phyloP scores from a whole-genome alignment of 352 stramenopile species.

The Pelagophyceae sp. region DNA sequence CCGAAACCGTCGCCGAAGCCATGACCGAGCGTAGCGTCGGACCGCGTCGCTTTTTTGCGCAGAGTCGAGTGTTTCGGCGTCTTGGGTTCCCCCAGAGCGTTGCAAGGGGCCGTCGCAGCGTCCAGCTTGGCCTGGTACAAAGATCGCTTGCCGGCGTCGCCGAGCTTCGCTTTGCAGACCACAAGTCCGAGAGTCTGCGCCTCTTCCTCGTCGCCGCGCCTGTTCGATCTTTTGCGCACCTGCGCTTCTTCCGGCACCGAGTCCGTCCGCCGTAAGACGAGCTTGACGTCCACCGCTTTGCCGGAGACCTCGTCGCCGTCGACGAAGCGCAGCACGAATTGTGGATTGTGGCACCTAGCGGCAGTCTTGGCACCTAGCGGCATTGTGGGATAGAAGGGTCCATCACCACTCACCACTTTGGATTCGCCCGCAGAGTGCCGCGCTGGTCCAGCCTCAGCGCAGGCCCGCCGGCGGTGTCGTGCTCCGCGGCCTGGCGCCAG shows the following conservation, averaged over 20 bases:
- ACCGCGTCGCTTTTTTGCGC: not conserved
- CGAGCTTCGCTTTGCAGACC: slow-evolving; percentile 27
- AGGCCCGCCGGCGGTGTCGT: slow-evolving; percentile 62
- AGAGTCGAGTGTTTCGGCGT: slow-evolving; percentile 26
- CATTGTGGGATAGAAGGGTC: slow-evolving; percentile 31
- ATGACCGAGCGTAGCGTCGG: not conserved
- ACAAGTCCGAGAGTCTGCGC: slow-evolving; percentile 24
- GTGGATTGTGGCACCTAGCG: slow-evolving; percentile 71
- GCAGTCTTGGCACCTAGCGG: slow-evolving; percentile 33
- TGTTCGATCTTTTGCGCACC: not conserved
- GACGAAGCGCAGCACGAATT: slow-evolving; percentile 62
- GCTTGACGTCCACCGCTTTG: slow-evolving; percentile 48
- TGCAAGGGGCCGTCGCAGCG: not conserved
- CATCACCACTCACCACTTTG: slow-evolving; percentile 23
- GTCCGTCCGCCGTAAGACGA: slow-evolving; percentile 33
- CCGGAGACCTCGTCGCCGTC: slow-evolving; percentile 46
- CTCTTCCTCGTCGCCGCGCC: not conserved
- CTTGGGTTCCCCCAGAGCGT: slow-evolving; percentile 31
- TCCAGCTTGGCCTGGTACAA: slow-evolving; percentile 24
- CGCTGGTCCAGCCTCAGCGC: slow-evolving; percentile 40
- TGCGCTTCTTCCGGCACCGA: not conserved
- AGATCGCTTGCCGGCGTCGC: slow-evolving; percentile 26
- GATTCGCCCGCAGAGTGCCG: not conserved
- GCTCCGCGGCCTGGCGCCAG: slow-evolving; percentile 39
- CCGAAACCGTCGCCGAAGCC: not conserved